phyloP scores from a whole-genome alignment of 805 yeast genomes.

The Saccharomycopsis amapae region DNA sequence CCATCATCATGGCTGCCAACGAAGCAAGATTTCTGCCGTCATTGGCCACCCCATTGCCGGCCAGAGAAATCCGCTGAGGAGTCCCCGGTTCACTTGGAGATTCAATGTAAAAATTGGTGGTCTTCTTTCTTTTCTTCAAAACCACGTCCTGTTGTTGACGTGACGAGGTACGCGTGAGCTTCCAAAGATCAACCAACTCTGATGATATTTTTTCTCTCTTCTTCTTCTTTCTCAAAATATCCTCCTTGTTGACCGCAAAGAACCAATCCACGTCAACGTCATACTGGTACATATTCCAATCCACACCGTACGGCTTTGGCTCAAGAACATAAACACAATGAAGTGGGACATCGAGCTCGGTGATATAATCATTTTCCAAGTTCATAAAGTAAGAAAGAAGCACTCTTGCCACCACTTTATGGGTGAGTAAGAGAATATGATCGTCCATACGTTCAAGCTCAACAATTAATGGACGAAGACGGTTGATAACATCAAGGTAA shows the following conservation, averaged over 20 bases:
- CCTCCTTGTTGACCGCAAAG: slow-evolving; percentile 46
- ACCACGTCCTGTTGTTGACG: background rate
- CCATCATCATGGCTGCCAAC: background rate
- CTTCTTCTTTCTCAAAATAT: slow-evolving; percentile 37
- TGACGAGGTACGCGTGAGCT: background rate
- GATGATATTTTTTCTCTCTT: slow-evolving; percentile 13
- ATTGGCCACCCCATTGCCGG: background rate
- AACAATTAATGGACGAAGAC: slow-evolving; percentile 83
- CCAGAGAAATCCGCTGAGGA: slow-evolving; percentile 1
- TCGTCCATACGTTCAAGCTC: slow-evolving; percentile 90
- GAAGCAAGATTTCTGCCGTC: too few species aligned
- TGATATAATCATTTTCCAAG: slow-evolving; percentile 68
- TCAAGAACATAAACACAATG: slow-evolving; percentile 88
- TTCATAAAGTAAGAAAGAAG: slow-evolving; percentile 85
- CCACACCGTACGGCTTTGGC: slow-evolving; percentile 93
- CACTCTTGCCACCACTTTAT: slow-evolving; percentile 85
- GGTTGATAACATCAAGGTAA: slow-evolving; percentile 84
- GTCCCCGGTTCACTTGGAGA: slow-evolving; percentile 16
- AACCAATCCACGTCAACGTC: slow-evolving; percentile 77
- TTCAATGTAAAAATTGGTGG: slow-evolving; percentile 15
- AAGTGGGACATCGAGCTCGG: slow-evolving; percentile 87
- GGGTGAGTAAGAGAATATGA: slow-evolving; percentile 76
- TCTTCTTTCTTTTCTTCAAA: slow-evolving; percentile 1
- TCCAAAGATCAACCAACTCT: slow-evolving; percentile 5
- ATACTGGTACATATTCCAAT: slow-evolving; percentile 84